Base-by-base conservation (phyloP, 1,284 basidiomycete species). In the Laetiporus sulphureus region DNA sequence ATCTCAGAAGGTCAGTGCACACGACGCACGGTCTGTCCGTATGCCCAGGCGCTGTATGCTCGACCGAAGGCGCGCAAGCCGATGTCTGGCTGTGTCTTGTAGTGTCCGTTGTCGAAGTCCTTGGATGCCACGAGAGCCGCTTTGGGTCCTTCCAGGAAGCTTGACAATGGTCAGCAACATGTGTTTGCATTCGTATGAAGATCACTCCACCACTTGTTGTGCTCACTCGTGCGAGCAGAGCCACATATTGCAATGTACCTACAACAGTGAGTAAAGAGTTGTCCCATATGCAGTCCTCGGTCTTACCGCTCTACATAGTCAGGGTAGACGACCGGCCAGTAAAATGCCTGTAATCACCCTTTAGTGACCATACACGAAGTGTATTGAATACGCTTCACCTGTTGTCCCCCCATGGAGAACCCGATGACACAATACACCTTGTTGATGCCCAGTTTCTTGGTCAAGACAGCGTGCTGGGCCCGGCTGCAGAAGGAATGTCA, bases 401-500 rank as follows among this genome's bases (percentile, higher is more conserved):
- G 75, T 52, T 77, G 76, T 2, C 68, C 78, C 30, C 77, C 75
- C 77, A 80, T 80, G 6, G 75, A 79, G 53, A 79, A 80, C 0
- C 75, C 76, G 15, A 78, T 64, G 20, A 71, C 75, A 33, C 70
- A 68, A 43, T 64, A 67, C 0, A 75, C 57, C 49, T 75, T 72
- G 37, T 67, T 59, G 15, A 80, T 59, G 4, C 68, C 68, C 5
- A 79, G 60, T 19, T 64, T 59, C 46, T 72, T 66, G 20, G 68
- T 73, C 5, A 79, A 65, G 4, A 79, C 73, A 12, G 66, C 62
- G 52, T 76, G 66, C 51, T 80, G 77, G 6, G 77, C 73, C 15
- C 70, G 73, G 44, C 77, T 77, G 42, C 2, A 36, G 21, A 5
- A 31, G 24, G 19, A 18, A 7, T 5, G 16, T 32, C 10, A 23